These are phyloP conservation scores for Murraya paniculata DNA, from an alignment of 345 rosid species.

Conservation along the genomic window DNA sequence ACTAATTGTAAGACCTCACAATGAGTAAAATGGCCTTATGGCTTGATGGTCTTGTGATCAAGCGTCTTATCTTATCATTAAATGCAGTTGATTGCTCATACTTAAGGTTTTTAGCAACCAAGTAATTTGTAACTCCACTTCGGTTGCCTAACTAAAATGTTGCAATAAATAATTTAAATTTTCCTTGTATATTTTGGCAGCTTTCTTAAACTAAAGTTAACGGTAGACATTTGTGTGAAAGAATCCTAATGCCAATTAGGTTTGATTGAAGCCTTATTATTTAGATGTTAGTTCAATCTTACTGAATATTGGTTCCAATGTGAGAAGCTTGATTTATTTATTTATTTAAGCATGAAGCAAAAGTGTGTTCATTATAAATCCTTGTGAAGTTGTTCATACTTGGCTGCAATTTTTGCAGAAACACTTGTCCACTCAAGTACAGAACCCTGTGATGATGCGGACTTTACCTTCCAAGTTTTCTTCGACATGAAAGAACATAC, in stretches of 20 bases:
- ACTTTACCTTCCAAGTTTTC: constrained; percentile 76
- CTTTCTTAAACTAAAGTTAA: not conserved
- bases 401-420: constrained; percentile 46
- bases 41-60: not conserved
- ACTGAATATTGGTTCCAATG: not conserved
- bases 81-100: not conserved
- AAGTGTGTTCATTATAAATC: not conserved
- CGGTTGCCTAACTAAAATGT: not conserved
- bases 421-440: constrained; percentile 86
- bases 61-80: not conserved
- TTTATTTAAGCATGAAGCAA: not conserved
- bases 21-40: not conserved
- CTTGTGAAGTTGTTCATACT: constrained; percentile 1
- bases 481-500: constrained; percentile 86
- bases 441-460: constrained; percentile 69
- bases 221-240: not conserved
- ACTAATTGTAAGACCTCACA: not conserved
- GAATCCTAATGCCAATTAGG: not conserved
- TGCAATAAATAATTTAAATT: not conserved
- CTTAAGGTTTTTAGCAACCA: not conserved
- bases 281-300: not conserved
- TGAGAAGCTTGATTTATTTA: not conserved
- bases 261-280: not conserved
- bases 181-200: not conserved
- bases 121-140: not conserved